These are phyloP conservation scores for Erythrobasidium yunnanense DNA, from an alignment of 768 basidiomycete genomes.

Conservation along the genomic window DNA sequence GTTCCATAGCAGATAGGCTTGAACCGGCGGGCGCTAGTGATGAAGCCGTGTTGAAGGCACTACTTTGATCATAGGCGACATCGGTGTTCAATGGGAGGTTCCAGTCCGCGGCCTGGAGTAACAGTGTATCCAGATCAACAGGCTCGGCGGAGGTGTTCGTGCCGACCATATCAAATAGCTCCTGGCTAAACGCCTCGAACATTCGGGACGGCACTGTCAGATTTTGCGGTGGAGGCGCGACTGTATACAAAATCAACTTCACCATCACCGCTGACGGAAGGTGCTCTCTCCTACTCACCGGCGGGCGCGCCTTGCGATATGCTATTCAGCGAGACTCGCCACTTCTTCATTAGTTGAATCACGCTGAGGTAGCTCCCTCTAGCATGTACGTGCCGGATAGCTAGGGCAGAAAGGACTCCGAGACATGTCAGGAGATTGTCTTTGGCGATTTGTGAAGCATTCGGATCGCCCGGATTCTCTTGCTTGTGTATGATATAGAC, in stretches of 20 bases:
- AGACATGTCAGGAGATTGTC: slow-evolving; percentile 6
- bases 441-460: not conserved
- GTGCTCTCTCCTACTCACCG: not conserved
- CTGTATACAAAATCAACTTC: not conserved
- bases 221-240: not conserved
- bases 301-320: not conserved
- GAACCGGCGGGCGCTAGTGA: not conserved
- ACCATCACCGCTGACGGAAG: not conserved
- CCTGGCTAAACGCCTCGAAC: slow-evolving; percentile 12
- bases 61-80: not conserved
- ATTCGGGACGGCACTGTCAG: not conserved
- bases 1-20: not conserved
- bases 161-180: slow-evolving; percentile 5
- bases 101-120: not conserved
- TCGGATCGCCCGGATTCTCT: not conserved
- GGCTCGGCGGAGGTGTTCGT: not conserved
- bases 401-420: slow-evolving; percentile 1
- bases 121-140: not conserved
- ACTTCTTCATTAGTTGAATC: slow-evolving; percentile 6
- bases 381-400: slow-evolving; percentile 2
- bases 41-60: not conserved
- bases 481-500: slow-evolving; percentile 5
- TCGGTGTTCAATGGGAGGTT: not conserved
- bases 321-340: not conserved
- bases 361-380: slow-evolving; percentile 11